Conservation (phyloP, 176 grass and related monocot genomes). For the Raddia guianensis region DNA sequence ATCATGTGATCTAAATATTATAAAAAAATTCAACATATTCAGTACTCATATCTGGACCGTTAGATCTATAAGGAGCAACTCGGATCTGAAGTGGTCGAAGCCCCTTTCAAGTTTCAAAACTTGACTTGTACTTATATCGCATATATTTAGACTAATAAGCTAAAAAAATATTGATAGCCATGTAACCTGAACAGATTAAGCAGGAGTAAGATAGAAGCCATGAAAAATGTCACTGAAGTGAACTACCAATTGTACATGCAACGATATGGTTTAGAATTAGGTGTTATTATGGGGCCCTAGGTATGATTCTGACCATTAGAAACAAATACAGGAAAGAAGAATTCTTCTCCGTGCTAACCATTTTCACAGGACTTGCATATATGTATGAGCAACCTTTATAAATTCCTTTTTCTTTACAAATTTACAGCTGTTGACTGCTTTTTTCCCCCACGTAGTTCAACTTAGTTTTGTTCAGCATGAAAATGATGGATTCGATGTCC, state of each 20-base stretch:
- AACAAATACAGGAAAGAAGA: not conserved
- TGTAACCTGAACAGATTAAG: not conserved
- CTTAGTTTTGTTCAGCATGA: not conserved
- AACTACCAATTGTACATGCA: not conserved
- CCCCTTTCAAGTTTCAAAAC: no score
- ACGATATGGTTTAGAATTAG: not conserved
- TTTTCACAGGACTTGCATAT: not conserved
- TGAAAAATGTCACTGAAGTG: not conserved
- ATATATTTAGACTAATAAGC: no score
- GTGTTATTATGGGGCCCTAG: not conserved
- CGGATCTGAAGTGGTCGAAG: no score
- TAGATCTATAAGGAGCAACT: no score
- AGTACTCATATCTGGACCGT: no score
- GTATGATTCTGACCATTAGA: not conserved
- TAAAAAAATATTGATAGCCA: no score
- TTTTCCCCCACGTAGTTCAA: not conserved
- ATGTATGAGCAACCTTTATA: not conserved
- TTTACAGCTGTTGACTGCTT: not conserved
- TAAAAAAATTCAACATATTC: no score
- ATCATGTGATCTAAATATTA: no score
- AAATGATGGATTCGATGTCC: not conserved
- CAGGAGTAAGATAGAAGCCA: not conserved
- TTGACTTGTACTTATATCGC: no score
- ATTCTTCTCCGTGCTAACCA: not conserved
- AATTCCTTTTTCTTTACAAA: not conserved